A percentile compares a stretch with the other conserved stretches of the same genome.
These are phyloP conservation scores for Coemansia sp. DNA, from an alignment of 192 early-diverging fungal genomes.

Conservation along the genomic window DNA sequence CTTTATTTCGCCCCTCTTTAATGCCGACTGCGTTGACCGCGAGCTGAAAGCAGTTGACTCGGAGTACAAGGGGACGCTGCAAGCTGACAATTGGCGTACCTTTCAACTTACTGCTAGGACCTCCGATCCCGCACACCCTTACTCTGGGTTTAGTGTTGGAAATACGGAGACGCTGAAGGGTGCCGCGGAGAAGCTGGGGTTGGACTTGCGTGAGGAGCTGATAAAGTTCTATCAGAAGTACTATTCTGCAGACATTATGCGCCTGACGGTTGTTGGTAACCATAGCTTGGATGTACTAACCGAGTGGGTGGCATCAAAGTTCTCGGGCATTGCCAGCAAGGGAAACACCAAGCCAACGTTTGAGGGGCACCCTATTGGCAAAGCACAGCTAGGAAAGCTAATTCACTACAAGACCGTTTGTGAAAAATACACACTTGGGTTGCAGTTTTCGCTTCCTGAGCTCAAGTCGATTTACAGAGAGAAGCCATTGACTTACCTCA, in stretches of 20 bases:
- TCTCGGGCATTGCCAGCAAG: conserved; percentile 74
- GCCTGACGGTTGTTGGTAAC: conserved; percentile 79
- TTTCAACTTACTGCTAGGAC: neutral
- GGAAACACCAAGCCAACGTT: conserved; percentile 58
- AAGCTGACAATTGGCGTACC: conserved; percentile 52
- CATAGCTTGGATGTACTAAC: conserved; percentile 72
- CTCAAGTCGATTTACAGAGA: conserved; percentile 51
- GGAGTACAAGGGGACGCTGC: conserved; percentile 83
- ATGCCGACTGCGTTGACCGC: conserved; percentile 73
- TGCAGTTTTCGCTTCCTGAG: conserved; percentile 85
- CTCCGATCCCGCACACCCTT: conserved; percentile 67
- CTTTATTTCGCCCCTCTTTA: conserved; percentile 85
- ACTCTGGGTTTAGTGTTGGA: conserved; percentile 78
- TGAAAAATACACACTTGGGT: conserved; percentile 60
- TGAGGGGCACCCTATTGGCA: conserved; percentile 62
- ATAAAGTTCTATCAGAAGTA: conserved; percentile 77
- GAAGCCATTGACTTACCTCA: conserved; percentile 65
- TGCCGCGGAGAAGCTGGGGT: conserved; percentile 35
- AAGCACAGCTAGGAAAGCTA: conserved; percentile 64
- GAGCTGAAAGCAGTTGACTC: conserved; percentile 92
- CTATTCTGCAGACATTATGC: conserved; percentile 94
- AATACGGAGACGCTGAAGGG: conserved; percentile 77
- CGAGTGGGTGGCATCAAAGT: conserved; percentile 75
- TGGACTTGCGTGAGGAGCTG: conserved; percentile 75
- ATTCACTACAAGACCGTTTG: conserved; percentile 71